Base-by-base conservation (phyloP, 2,329 filamentous ascomycete genomes). In the Onygenales sp. region DNA sequence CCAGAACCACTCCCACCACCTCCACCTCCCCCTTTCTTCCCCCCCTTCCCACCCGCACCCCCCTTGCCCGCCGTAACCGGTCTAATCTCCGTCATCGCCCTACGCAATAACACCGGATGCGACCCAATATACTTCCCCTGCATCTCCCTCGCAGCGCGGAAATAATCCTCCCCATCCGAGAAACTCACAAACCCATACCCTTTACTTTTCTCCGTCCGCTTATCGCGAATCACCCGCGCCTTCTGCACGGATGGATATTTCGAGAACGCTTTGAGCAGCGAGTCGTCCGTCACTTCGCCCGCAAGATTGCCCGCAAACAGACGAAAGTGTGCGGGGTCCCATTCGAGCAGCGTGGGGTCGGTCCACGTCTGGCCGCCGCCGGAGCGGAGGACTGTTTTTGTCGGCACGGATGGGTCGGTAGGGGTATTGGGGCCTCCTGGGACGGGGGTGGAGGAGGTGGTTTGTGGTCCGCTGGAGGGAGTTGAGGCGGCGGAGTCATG, bases 91-190 rank as follows among this genome's bases (percentile, higher is more conserved):
- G 92, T 95, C 61, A 86, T 95, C 59, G 88, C 89, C 68, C 93
- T 88, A 69, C 87, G 85, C 60, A 97, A 81, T 31, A 88, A 76
- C 32, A 96, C 88, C 0, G 93, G 93, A 70, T 97, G 93, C 68
- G 90, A 96, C 63, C 95, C 92, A 66, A 98, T 97, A 72, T 98
- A 98, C 74, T 98, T 97, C 62, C 91, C 91, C 65, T 96, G 88
- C 93, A 97, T 97, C 74, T 97, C 92, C 73, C 93, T 90, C 63
- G 90, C 92, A 1, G 93, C 92, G 63, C 88, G 83, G 77, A 98
- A 97, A 69, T 94, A 97, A 65, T 96, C 91, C 68, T 98, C 93
- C 33, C 90, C 88, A 66, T 96, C 88, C 63, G 85, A 86, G 73
- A 98, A 97, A 70, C 88, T 93, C 53, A 98, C 91, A 65, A 98